A percentile compares a stretch with the other conserved stretches of the same genome.
Evolutionary conservation across 352 stramenopile genomes (phyloP).

Genomic region (Globisporangium solare): DNA sequence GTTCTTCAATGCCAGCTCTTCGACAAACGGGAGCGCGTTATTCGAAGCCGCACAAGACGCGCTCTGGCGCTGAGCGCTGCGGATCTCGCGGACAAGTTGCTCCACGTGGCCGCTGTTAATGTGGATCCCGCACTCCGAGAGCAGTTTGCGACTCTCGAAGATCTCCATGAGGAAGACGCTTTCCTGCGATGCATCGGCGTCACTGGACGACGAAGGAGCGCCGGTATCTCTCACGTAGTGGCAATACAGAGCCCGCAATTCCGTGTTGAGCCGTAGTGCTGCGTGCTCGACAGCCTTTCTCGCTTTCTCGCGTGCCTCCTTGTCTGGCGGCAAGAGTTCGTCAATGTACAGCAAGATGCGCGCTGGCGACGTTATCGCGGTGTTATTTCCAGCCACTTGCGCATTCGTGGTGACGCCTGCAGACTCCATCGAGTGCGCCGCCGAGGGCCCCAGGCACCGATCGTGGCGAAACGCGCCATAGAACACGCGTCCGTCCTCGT

Average conservation of each 20-base stretch:
- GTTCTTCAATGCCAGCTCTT: conserved; percentile 21
- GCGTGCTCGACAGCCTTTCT: conserved; percentile 46
- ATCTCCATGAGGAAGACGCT: conserved; percentile 33
- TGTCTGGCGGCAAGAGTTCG: conserved; percentile 30
- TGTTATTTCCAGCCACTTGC: background rate
- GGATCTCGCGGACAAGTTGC: conserved; percentile 28
- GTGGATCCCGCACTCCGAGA: conserved; percentile 39
- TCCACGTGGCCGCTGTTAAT: conserved; percentile 37
- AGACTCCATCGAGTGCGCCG: conserved; percentile 10
- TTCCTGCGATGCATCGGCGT: conserved; percentile 13
- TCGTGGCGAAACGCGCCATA: conserved; percentile 43
- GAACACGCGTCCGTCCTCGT: conserved; percentile 62
- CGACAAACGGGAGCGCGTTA: background rate
- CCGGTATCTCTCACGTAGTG: conserved; percentile 35
- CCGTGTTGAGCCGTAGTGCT: conserved; percentile 54
- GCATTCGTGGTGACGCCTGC: conserved; percentile 1
- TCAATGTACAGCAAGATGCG: conserved; percentile 52
- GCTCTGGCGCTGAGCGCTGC: conserved; percentile 29
- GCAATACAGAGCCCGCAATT: conserved; percentile 54
- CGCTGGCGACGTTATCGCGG: background rate
- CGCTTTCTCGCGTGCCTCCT: conserved; percentile 28
- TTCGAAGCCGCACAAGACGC: conserved; percentile 10
- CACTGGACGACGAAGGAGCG: background rate
- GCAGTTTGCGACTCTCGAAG: conserved; percentile 44
- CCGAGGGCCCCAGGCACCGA: conserved; percentile 18